Evolutionary conservation across 2,329 filamentous ascomycete species (phyloP).

Genomic region (Rasamsonia emersonii): DNA sequence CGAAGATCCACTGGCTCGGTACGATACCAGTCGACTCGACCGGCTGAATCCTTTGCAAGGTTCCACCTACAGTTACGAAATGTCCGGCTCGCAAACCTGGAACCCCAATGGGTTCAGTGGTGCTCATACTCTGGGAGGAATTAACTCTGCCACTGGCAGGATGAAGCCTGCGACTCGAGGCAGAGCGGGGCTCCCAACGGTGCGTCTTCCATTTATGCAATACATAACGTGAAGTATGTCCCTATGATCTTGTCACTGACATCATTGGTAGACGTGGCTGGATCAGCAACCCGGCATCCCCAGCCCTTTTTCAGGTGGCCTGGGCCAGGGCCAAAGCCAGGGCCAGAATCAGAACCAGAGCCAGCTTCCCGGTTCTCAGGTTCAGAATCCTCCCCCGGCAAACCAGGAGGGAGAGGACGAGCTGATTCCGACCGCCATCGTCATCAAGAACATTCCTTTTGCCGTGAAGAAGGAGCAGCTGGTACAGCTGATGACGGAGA

Average conservation of each 20-base stretch:
- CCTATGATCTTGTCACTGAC: conserved; percentile 3
- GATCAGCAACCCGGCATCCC: conserved; percentile 46
- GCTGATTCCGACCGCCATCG: conserved; percentile 93
- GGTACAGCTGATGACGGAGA: conserved; percentile 84
- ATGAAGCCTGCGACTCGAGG: conserved; percentile 49
- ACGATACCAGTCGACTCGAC: conserved; percentile 48
- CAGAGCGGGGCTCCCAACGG: conserved; percentile 60
- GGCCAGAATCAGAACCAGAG: too few relatives aligned
- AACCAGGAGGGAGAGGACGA: conserved; percentile 55
- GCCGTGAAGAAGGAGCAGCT: conserved; percentile 96
- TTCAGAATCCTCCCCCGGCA: conserved; percentile 29
- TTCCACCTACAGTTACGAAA: conserved; percentile 60
- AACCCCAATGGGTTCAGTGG: conserved; percentile 64
- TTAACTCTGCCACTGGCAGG: conserved; percentile 48
- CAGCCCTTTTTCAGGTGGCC: conserved; percentile 38
- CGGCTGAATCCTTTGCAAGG: conserved; percentile 51
- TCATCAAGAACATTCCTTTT: conserved; percentile 99
- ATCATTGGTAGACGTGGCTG: conserved; percentile 50
- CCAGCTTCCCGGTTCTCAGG: conserved; percentile 28
- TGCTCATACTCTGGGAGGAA: conserved; percentile 55
- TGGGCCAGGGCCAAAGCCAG: conserved; percentile 34
- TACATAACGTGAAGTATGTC: conserved; percentile 5
- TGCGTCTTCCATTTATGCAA: conserved; percentile 40
- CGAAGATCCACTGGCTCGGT: conserved; percentile 56
- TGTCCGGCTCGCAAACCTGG: conserved; percentile 66